Evolutionary conservation across 345 rosid species (phyloP).

Genomic region (Cardamine resedifolia): DNA sequence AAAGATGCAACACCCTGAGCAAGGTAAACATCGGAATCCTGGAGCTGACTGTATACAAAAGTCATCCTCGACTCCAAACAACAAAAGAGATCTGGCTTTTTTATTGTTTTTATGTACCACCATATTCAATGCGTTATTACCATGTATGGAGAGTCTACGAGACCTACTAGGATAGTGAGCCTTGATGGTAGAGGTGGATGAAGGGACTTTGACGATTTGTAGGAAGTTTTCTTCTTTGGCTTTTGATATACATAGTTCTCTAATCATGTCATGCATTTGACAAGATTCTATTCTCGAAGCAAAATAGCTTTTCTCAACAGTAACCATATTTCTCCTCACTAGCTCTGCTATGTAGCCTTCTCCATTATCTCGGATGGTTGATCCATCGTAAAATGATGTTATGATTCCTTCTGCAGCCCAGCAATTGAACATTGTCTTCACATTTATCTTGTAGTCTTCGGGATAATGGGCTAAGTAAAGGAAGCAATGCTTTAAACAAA

Average conservation of each 20-base stretch:
- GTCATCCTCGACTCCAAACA: not conserved
- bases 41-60: not conserved
- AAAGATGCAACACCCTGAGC: conserved; percentile 30
- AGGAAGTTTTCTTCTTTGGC: conserved; percentile 34
- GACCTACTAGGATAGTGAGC: not conserved
- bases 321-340: conserved; percentile 40
- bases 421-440: conserved; percentile 19
- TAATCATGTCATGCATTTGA: conserved; percentile 37
- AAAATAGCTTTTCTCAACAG: not conserved
- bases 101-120: not conserved
- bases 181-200: conserved; percentile 1
- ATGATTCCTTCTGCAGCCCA: conserved; percentile 47
- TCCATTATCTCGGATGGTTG: conserved; percentile 29
- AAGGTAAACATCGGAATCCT: conserved; percentile 25
- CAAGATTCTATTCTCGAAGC: not conserved
- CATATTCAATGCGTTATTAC: not conserved
- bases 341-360: conserved; percentile 37
- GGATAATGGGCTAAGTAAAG: conserved; percentile 30
- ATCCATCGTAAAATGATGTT: not conserved
- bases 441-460: conserved; percentile 27
- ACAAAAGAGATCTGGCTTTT: conserved; percentile 13
- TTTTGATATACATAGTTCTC: conserved; percentile 27
- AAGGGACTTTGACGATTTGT: not conserved
- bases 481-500: conserved; percentile 21
- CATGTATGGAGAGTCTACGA: conserved; percentile 14